A percentile compares a stretch with the other conserved stretches of the same genome.
These are phyloP conservation scores for Trichomonas tenax DNA, from an alignment of 208 protist species.

Conservation along the genomic window DNA sequence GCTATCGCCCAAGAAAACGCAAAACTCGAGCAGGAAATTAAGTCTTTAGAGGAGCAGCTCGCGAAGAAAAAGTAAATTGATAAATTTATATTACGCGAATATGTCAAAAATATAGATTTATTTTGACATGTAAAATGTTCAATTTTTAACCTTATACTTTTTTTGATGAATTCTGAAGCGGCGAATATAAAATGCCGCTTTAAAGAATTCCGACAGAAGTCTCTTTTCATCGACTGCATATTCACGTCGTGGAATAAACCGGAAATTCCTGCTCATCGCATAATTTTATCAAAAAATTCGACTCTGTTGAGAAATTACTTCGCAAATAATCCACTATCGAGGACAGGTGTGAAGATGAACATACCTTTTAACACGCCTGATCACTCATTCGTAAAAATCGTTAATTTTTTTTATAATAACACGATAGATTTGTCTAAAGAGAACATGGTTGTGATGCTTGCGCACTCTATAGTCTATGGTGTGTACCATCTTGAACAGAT, in stretches of 20 bases:
- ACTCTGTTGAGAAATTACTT: neutral
- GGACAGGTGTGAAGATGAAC: neutral
- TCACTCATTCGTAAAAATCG: neutral
- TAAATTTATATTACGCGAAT: too few relatives aligned
- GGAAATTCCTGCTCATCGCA: neutral
- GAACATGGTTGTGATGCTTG: neutral
- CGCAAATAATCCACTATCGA: neutral
- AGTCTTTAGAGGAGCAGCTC: neutral
- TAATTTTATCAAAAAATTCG: neutral
- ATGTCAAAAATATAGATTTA: too few relatives aligned
- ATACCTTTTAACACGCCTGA: neutral
- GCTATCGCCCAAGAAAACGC: neutral
- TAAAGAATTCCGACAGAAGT: neutral
- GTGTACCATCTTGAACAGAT: neutral
- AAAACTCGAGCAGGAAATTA: neutral
- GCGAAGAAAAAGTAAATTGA: neutral
- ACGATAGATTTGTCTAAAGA: neutral
- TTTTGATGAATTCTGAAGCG: too few relatives aligned
- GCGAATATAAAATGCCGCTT: too few relatives aligned
- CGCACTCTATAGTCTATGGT: neutral
- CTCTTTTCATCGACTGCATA: neutral
- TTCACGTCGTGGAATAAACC: neutral
- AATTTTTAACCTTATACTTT: too few relatives aligned
- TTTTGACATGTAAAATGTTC: too few relatives aligned
- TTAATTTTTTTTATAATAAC: neutral